Conservation (phyloP, 75 land plant species). For the Azolla pinnata region DNA sequence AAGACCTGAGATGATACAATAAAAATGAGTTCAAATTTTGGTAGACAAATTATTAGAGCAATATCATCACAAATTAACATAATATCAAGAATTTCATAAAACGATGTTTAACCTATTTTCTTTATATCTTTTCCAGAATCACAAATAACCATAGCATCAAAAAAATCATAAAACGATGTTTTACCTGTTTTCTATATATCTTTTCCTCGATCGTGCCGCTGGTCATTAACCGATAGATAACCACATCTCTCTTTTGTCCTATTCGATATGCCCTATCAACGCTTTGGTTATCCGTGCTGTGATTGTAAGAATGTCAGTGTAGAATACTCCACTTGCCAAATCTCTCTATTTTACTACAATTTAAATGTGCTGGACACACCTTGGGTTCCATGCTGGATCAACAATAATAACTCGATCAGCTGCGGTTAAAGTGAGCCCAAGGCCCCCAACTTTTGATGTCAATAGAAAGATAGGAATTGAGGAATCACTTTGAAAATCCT, state of each 20-base stretch:
- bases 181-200: slow-evolving; percentile 86
- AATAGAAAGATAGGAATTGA: slow-evolving; percentile 73
- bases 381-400: slow-evolving; percentile 99
- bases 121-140: background rate
- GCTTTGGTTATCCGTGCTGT: slow-evolving; percentile 96
- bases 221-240: slow-evolving; percentile 94
- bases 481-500: slow-evolving; percentile 85
- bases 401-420: slow-evolving; percentile 99
- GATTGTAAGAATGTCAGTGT: no score
- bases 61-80: no score
- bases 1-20: no score
- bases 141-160: background rate
- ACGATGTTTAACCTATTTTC: no score
- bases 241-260: slow-evolving; percentile 87
- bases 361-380: no score
- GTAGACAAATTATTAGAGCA: no score
- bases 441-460: slow-evolving; percentile 98
- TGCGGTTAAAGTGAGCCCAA: slow-evolving; percentile 90
- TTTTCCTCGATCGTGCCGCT: slow-evolving; percentile 96
- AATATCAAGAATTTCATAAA: no score
- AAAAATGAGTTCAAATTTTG: no score
- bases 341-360: no score
- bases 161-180: slow-evolving; percentile 14
- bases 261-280: slow-evolving; percentile 98
- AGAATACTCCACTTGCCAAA: no score